These are phyloP conservation scores for Fomitopsis betulina DNA, from an alignment of 1,284 basidiomycete genomes.

Conservation along the genomic window DNA sequence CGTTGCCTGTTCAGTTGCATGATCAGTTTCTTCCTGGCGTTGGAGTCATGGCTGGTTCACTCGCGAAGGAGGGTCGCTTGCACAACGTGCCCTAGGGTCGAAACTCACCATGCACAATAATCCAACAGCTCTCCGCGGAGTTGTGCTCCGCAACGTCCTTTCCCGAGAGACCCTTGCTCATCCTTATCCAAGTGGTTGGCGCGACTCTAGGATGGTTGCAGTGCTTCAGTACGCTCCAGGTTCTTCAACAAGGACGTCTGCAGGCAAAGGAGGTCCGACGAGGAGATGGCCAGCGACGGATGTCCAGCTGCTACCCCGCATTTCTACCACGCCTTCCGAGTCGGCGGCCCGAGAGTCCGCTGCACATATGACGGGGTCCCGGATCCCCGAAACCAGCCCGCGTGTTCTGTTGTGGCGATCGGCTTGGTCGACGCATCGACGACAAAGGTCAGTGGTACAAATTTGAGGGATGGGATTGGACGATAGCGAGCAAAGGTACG, in stretches of 20 bases:
- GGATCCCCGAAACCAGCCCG: neutral
- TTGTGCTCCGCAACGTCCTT: slow-evolving; percentile 69
- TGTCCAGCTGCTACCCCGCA: neutral
- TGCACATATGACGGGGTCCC: neutral
- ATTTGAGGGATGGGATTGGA: too few species aligned
- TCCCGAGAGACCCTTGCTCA: slow-evolving; percentile 36
- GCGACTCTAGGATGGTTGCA: neutral
- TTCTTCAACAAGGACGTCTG: neutral
- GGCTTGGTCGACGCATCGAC: neutral
- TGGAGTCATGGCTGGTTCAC: neutral
- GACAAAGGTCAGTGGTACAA: neutral
- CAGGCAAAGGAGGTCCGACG: neutral
- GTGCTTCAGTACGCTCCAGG: neutral
- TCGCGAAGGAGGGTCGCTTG: neutral
- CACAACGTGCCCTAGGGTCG: too few species aligned
- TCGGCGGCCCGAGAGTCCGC: slow-evolving; percentile 1
- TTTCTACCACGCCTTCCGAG: neutral
- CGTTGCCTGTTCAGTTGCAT: slow-evolving; percentile 39
- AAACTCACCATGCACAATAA: slow-evolving; percentile 74
- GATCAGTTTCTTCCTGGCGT: slow-evolving; percentile 3
- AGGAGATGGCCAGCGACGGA: neutral
- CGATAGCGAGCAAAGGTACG: too few species aligned
- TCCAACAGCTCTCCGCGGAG: slow-evolving; percentile 64
- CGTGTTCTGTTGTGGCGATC: neutral
- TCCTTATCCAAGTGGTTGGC: neutral